Evolutionary conservation across 768 basidiomycete species (phyloP), one percentile per base, ranked within the genome.

Genomic region (Brasilioporus rufonigricans): DNA sequence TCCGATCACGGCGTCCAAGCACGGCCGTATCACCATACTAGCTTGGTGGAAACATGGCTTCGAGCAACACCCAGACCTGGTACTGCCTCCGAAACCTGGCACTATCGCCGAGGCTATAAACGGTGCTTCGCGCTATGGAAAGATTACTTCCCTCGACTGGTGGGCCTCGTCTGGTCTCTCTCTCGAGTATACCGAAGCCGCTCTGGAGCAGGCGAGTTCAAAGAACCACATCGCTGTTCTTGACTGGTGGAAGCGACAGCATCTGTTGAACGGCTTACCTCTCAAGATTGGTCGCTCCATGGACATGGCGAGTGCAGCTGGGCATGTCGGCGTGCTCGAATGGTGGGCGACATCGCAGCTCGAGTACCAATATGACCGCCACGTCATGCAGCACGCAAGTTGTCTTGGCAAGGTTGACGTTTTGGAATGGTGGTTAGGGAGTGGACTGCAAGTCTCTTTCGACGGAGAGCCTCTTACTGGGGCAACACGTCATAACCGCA

Each of bases 301-400:
- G 82, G 91, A 93, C 65, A 84, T 85, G 78, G 91, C 92, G 13
- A 87, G 86, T 64, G 86, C 81, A 18, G 86, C 88, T 8, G 89
- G 89, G 1, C 80, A 89, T 61, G 84, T 89, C 36, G 77, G 81
- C 19, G 86, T 83, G 3, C 80, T 93, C 35, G 88, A 89, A 67
- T 93, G 91, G 91, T 93, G 91, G 91, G 83, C 86, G 3, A 77
- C 81, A 4, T 89, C 89, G 1, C 83, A 85, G 55, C 77, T 91
- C 36, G 89, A 91, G 43, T 81, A 82, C 57, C 89, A 89, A 63
- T 90, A 91, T 69, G 89, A 92, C 64, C 80, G 81, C 40, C 80
- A 85, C 58, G 88, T 88, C 27, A 73, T 93, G 59, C 83, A 89
- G 55, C 84, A 88, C 56, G 89, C 91, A 2, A 88, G 87, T 58